These are phyloP conservation scores for Termitomyces sp. DNA, from an alignment of 768 basidiomycete genomes.

Conservation along the genomic window DNA sequence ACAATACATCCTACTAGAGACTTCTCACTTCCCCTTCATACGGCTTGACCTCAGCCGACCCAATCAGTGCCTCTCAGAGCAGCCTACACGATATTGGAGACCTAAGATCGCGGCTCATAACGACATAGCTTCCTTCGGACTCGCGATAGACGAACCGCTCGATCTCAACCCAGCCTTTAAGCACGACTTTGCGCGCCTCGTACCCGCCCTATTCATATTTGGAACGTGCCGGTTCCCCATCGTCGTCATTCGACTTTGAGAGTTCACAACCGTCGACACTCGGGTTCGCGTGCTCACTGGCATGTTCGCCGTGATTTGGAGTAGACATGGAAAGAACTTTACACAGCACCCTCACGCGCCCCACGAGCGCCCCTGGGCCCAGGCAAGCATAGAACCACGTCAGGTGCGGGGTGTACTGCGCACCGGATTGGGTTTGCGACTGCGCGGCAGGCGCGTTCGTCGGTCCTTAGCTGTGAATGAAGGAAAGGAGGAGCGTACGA, in stretches of 20 bases:
- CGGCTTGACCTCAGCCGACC: constrained; percentile 48
- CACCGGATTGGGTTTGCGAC: constrained; percentile 82
- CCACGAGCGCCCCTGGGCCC: constrained; percentile 48
- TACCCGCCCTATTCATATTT: too few species aligned
- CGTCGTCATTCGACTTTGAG: too few species aligned
- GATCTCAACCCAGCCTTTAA: neutral
- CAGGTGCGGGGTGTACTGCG: constrained; percentile 67
- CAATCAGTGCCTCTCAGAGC: constrained; percentile 66
- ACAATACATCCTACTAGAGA: too few species aligned
- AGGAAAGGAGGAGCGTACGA: constrained; percentile 45
- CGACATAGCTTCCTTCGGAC: neutral
- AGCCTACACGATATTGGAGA: constrained; percentile 77
- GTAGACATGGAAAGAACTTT: too few species aligned
- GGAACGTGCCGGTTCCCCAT: too few species aligned
- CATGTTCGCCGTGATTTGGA: too few species aligned
- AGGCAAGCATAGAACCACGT: constrained; percentile 78
- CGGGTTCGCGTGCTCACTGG: too few species aligned
- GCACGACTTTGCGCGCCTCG: neutral
- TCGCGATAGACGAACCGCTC: neutral
- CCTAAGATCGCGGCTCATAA: constrained; percentile 27
- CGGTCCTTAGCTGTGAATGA: neutral
- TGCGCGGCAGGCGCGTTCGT: constrained; percentile 25
- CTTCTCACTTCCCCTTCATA: too few species aligned
- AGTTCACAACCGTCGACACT: too few species aligned
- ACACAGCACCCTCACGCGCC: constrained; percentile 51